Conservation (phyloP, 139 green algal species). For the Bryopsis sp. region DNA sequence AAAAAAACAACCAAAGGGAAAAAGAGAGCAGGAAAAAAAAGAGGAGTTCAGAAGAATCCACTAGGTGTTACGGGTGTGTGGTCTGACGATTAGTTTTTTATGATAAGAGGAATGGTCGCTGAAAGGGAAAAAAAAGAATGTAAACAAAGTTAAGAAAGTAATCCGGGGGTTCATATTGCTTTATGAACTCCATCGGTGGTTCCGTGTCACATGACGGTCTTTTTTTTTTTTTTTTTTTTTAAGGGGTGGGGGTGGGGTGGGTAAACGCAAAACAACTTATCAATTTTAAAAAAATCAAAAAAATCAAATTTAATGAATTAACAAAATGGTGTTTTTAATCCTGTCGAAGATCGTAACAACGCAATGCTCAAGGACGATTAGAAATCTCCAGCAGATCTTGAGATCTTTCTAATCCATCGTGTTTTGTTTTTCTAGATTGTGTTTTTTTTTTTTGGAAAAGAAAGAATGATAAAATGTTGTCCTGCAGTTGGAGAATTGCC, state of each 20-base stretch:
- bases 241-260: no score
- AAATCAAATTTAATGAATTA: neutral
- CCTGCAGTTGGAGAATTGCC: constrained; percentile 17
- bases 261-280: no score
- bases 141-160: no score
- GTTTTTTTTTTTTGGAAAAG: neutral
- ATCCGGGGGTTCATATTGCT: no score
- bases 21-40: neutral
- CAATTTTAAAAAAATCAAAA: neutral
- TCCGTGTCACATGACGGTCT: no score
- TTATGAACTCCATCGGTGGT: no score
- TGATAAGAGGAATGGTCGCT: neutral
- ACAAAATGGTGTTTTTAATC: neutral
- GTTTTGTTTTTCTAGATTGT: neutral
- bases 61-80: no score
- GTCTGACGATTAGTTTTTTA: no score
- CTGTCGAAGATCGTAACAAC: neutral
- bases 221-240: no score
- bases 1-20: neutral
- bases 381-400: neutral
- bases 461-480: neutral
- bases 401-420: neutral
- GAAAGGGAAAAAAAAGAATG: no score
- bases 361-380: neutral
- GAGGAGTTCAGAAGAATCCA: no score